Percentiles rank a stretch among this genome's conserved stretches.
Evolutionary conservation across 2,329 filamentous ascomycete species (phyloP).

Genomic region (Cladosporium oxysporum): DNA sequence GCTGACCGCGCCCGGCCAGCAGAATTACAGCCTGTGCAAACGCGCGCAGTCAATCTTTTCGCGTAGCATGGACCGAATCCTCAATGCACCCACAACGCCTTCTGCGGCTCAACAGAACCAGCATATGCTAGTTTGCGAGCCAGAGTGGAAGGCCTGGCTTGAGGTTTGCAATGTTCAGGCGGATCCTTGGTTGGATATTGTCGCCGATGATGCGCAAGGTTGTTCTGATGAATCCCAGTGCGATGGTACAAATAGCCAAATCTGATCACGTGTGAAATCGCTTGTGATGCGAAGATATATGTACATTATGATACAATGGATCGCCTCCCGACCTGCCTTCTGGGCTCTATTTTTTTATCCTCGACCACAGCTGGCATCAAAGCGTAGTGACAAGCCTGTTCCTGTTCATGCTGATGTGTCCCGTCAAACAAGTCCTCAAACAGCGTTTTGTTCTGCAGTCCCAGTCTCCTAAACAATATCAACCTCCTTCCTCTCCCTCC

Average conservation of each 20-base stretch:
- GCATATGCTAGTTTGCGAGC: not conserved
- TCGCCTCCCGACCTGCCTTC: not conserved
- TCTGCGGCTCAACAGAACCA: not conserved
- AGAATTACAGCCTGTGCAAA: slow-evolving; percentile 21
- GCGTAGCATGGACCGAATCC: slow-evolving; percentile 15
- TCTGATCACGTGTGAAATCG: not conserved
- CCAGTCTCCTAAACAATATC: slow-evolving; percentile 31
- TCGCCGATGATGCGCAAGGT: not conserved
- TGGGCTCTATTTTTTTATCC: not conserved
- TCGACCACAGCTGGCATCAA: not conserved
- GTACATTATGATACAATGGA: not conserved
- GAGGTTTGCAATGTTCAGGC: slow-evolving; percentile 16
- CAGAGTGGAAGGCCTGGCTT: slow-evolving; percentile 20
- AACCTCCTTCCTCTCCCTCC: slow-evolving; percentile 34
- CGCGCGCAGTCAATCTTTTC: slow-evolving; percentile 21
- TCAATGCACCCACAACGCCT: slow-evolving; percentile 8
- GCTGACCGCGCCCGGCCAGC: slow-evolving; percentile 14
- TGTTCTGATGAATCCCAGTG: not conserved
- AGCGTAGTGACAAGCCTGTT: not conserved
- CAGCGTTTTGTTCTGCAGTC: not conserved
- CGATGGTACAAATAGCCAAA: not conserved
- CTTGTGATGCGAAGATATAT: not conserved
- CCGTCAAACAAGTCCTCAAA: not conserved
- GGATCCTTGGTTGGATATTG: slow-evolving; percentile 21
- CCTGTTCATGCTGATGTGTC: not conserved